Evolutionary conservation across 306 rosid genomes (phyloP).

Genomic region (Coriaria nepalensis): DNA sequence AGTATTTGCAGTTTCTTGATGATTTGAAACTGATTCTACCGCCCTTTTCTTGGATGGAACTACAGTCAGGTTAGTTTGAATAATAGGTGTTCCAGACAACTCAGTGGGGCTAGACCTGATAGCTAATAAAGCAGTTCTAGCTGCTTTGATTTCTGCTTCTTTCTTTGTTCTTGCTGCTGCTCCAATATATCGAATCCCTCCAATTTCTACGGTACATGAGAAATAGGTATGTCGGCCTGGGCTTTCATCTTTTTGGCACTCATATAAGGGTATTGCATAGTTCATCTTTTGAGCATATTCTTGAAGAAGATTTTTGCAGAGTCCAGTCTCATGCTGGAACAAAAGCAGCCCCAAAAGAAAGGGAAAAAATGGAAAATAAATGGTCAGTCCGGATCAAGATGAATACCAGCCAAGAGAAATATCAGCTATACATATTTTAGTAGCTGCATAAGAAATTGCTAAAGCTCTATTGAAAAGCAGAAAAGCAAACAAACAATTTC

Average conservation of each 20-base stretch:
- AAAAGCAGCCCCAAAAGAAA: slow-evolving; percentile 17
- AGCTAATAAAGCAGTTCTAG: slow-evolving; percentile 89
- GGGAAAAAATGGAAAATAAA: slow-evolving; percentile 2
- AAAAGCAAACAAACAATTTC: too few species aligned
- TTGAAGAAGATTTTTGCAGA: slow-evolving; percentile 96
- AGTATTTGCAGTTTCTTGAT: slow-evolving; percentile 23
- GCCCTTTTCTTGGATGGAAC: slow-evolving; percentile 51
- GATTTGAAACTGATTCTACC: slow-evolving; percentile 15
- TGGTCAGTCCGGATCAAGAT: background rate
- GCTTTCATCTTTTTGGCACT: slow-evolving; percentile 48
- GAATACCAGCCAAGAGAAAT: background rate
- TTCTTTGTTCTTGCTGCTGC: slow-evolving; percentile 71
- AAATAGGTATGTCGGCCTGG: slow-evolving; percentile 32
- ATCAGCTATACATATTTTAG: too few species aligned
- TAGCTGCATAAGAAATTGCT: too few species aligned
- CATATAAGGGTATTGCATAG: slow-evolving; percentile 74
- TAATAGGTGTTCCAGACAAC: slow-evolving; percentile 26
- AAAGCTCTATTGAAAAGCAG: too few species aligned
- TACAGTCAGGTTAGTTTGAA: slow-evolving; percentile 47
- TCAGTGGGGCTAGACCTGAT: slow-evolving; percentile 44
- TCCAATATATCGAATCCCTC: slow-evolving; percentile 78
- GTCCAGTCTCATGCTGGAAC: slow-evolving; percentile 83
- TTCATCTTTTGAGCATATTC: slow-evolving; percentile 98
- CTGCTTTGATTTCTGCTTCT: slow-evolving; percentile 96
- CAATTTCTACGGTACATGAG: slow-evolving; percentile 77